A percentile compares a stretch with the other conserved stretches of the same genome.
Conservation (phyloP, 495 filamentous ascomycete genomes). For the Penicillium robsamsonii region DNA sequence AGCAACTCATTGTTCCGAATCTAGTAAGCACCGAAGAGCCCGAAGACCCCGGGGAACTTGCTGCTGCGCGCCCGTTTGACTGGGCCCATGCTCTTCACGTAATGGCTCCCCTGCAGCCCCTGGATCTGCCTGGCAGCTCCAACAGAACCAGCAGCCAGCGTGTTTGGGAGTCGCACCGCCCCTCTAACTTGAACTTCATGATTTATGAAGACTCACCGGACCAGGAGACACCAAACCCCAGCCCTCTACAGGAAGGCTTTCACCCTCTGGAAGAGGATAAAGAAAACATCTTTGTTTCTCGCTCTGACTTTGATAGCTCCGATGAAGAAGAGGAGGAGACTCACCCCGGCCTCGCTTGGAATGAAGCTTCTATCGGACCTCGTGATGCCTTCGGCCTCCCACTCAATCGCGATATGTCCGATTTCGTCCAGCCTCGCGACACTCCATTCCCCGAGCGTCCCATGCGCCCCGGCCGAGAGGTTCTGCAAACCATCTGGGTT, state of each 20-base stretch:
- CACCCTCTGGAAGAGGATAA: neutral
- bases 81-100: no score
- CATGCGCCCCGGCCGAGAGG: neutral
- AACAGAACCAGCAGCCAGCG: neutral
- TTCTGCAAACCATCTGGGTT: neutral
- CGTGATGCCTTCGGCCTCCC: neutral
- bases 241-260: neutral
- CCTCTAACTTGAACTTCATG: neutral
- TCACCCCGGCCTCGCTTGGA: neutral
- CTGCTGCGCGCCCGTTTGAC: no score
- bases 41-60: neutral
- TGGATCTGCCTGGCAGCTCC: neutral
- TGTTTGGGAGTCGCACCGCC: neutral
- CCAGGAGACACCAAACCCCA: neutral
- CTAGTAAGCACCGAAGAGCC: neutral
- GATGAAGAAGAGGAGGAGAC: neutral
- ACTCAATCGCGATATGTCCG: neutral
- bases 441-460: neutral
- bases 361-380: neutral
- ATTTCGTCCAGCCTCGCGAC: neutral
- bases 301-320: neutral
- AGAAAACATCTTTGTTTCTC: neutral
- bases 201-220: neutral
- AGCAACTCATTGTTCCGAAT: neutral
- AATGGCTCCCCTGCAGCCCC: neutral